phyloP scores from a whole-genome alignment of 75 land plant genomes.

The Adiantum capillusveneris region DNA sequence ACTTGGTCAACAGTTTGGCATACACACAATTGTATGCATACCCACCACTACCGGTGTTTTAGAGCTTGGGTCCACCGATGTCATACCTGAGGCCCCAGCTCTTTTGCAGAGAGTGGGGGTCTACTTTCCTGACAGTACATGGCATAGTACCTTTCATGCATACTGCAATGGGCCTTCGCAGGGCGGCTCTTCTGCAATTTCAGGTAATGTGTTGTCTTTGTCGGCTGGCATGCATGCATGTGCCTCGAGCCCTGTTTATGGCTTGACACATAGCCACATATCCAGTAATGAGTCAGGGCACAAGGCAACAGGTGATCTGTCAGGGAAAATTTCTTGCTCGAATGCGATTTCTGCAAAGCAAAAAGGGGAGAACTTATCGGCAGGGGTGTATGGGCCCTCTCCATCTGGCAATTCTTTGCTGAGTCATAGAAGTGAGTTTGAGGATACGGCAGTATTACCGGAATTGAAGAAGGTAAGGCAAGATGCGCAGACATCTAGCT shows the following conservation, averaged over 20 bases:
- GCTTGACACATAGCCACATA: too few species aligned
- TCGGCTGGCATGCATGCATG: too few species aligned
- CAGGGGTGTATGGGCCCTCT: too few species aligned
- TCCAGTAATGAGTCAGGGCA: too few species aligned
- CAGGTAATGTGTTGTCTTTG: neutral
- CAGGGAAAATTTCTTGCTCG: too few species aligned
- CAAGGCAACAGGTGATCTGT: too few species aligned
- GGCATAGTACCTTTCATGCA: neutral
- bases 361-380: too few species aligned
- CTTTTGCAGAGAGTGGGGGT: neutral
- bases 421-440: neutral
- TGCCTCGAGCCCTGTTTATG: too few species aligned
- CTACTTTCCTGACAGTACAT: neutral
- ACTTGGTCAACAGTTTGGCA: conserved; percentile 12
- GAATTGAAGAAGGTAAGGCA: neutral
- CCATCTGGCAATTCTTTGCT: too few species aligned
- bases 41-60: conserved; percentile 25
- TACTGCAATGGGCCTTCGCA: neutral
- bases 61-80: conserved; percentile 34
- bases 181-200: neutral
- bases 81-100: neutral
- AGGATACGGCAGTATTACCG: neutral
- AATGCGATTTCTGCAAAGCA: too few species aligned
- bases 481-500: too few species aligned
- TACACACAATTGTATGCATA: conserved; percentile 24